Conservation (phyloP, 106 monocot genomes). For the Apostasia ramifera region DNA sequence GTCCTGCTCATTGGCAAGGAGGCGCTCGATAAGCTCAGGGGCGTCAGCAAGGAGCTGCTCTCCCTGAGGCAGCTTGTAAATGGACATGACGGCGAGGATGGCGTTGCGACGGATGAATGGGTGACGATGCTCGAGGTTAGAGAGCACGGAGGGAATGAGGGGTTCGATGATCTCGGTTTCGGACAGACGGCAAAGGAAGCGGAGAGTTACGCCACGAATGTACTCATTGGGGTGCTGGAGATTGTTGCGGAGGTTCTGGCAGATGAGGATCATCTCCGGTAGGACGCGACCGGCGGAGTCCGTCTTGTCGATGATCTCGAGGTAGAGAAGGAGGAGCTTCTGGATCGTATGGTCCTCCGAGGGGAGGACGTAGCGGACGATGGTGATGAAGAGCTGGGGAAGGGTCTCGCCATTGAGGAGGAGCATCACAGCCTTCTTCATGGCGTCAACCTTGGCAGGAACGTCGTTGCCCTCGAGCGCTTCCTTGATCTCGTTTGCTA, state of each 20-base stretch:
- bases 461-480: constrained; percentile 56
- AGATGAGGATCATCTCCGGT: constrained; percentile 82
- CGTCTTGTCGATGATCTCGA: constrained; percentile 77
- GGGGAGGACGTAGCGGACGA: constrained; percentile 72
- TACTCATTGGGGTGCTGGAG: constrained; percentile 80
- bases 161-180: constrained; percentile 79
- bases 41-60: constrained; percentile 68
- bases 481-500: constrained; percentile 72
- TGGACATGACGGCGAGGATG: constrained; percentile 41
- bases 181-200: constrained; percentile 60
- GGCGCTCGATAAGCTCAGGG: constrained; percentile 67
- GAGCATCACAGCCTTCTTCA: constrained; percentile 80
- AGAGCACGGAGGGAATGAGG: constrained; percentile 45
- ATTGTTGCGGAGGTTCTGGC: constrained; percentile 73
- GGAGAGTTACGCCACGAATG: constrained; percentile 69
- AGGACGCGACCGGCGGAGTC: constrained; percentile 59
- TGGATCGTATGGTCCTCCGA: constrained; percentile 83
- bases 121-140: constrained; percentile 61
- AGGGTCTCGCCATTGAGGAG: constrained; percentile 67
- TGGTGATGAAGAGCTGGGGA: constrained; percentile 79
- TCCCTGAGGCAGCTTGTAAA: constrained; percentile 54
- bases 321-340: constrained; percentile 71
- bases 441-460: constrained; percentile 47
- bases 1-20: constrained; percentile 57
- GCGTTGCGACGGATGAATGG: constrained; percentile 48